Conservation (phyloP, 495 filamentous ascomycete genomes). For the Chaetomium tenue region DNA sequence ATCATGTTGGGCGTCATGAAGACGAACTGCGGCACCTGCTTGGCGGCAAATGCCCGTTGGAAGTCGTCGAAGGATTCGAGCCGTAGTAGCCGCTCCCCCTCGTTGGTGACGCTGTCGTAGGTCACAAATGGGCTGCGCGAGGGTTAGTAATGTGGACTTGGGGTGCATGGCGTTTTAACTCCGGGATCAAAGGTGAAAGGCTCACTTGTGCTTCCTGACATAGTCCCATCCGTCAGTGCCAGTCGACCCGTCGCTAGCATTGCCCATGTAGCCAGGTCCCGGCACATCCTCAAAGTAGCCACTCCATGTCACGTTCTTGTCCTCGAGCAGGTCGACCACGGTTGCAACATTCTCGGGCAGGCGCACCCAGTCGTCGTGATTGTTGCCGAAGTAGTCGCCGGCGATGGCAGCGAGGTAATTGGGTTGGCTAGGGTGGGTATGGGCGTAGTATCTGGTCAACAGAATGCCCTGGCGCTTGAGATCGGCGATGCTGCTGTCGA, state of each 20-base stretch:
- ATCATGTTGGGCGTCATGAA: conserved; percentile 73
- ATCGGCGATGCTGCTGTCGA: conserved; percentile 52
- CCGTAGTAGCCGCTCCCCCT: conserved; percentile 56
- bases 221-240: conserved; percentile 57
- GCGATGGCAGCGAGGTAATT: conserved; percentile 54
- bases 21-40: conserved; percentile 63
- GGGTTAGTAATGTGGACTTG: conserved; percentile 16
- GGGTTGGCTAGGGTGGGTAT: conserved; percentile 56
- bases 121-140: conserved; percentile 48
- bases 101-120: conserved; percentile 48
- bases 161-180: not conserved
- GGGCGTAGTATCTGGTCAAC: conserved; percentile 60
- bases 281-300: conserved; percentile 68
- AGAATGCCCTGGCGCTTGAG: conserved; percentile 61
- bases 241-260: conserved; percentile 49
- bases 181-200: not conserved
- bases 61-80: conserved; percentile 62
- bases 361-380: conserved; percentile 60
- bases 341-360: conserved; percentile 66
- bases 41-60: conserved; percentile 51
- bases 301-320: conserved; percentile 59
- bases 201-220: conserved; percentile 68
- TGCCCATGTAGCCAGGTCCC: conserved; percentile 64
- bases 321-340: conserved; percentile 65
- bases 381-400: conserved; percentile 67